Evolutionary conservation across 2,329 filamentous ascomycete species (phyloP).

Genomic region (Fusarium sp.): DNA sequence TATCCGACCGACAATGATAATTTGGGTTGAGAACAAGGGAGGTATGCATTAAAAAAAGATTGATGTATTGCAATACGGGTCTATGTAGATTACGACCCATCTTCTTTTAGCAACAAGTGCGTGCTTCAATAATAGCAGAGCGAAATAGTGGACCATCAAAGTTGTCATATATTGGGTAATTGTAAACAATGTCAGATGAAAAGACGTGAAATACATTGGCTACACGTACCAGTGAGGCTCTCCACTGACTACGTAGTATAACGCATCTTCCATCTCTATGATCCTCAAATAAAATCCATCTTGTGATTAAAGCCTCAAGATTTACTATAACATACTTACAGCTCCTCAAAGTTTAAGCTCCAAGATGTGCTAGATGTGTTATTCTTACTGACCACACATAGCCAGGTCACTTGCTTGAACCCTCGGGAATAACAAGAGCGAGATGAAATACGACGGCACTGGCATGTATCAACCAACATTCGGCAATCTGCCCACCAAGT

Average conservation of each 20-base stretch:
- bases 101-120: rapidly evolving
- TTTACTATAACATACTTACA: too few relatives aligned
- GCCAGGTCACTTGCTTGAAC: too few relatives aligned
- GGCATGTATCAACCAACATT: conserved; percentile 46
- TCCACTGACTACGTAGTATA: too few relatives aligned
- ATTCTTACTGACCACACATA: too few relatives aligned
- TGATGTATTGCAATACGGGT: not conserved
- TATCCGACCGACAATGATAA: conserved; percentile 28
- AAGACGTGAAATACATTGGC: too few relatives aligned
- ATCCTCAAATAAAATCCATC: too few relatives aligned
- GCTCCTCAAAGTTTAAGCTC: too few relatives aligned
- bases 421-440: not conserved
- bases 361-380: too few relatives aligned
- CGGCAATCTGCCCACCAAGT: conserved; percentile 42
- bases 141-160: not conserved
- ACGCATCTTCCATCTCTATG: too few relatives aligned
- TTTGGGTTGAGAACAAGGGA: not conserved
- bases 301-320: too few relatives aligned
- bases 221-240: too few relatives aligned
- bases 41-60: not conserved
- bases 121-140: not conserved
- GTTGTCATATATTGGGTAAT: not conserved
- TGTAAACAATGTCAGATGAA: not conserved
- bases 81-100: not conserved
- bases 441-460: not conserved